Percentiles rank a stretch among this genome's conserved stretches.
These are phyloP conservation scores for Cryptococcus jaspeensis DNA, from an alignment of 1,284 basidiomycete species.

Conservation along the genomic window DNA sequence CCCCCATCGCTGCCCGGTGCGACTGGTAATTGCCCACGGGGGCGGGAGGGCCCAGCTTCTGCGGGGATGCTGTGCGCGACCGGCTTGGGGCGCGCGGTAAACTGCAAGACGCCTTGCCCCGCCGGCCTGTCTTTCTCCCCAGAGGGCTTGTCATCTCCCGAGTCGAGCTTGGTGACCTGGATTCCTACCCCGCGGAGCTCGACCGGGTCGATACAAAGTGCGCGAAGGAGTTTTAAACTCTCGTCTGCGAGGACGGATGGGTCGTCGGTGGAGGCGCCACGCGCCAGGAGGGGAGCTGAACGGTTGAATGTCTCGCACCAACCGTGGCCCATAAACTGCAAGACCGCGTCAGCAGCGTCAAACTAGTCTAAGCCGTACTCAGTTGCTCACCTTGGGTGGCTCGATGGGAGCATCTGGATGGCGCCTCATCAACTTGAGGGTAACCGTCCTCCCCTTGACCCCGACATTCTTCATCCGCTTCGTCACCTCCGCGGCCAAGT, in stretches of 20 bases:
- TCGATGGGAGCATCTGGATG: constrained; percentile 84
- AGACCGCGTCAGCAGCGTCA: neutral
- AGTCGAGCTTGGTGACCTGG: constrained; percentile 84
- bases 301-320: constrained; percentile 79
- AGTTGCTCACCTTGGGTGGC: constrained; percentile 73
- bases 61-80: neutral
- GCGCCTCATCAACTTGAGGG: constrained; percentile 84
- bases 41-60: neutral
- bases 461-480: constrained; percentile 65
- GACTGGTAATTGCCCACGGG: neutral
- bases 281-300: constrained; percentile 62
- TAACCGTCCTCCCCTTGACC: constrained; percentile 70
- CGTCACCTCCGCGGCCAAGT: constrained; percentile 74
- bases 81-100: constrained; percentile 9
- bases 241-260: constrained; percentile 68
- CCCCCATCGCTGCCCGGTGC: neutral
- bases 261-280: constrained; percentile 69
- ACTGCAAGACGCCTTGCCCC: constrained; percentile 35
- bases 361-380: neutral
- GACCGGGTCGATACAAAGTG: constrained; percentile 72
- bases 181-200: constrained; percentile 93
- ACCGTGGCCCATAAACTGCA: constrained; percentile 88
- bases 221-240: constrained; percentile 71
- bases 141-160: constrained; percentile 34
- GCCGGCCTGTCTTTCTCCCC: constrained; percentile 22